These are phyloP conservation scores for Salpingoeca rosetta DNA, from an alignment of 78 protist genomes.

Conservation along the genomic window DNA sequence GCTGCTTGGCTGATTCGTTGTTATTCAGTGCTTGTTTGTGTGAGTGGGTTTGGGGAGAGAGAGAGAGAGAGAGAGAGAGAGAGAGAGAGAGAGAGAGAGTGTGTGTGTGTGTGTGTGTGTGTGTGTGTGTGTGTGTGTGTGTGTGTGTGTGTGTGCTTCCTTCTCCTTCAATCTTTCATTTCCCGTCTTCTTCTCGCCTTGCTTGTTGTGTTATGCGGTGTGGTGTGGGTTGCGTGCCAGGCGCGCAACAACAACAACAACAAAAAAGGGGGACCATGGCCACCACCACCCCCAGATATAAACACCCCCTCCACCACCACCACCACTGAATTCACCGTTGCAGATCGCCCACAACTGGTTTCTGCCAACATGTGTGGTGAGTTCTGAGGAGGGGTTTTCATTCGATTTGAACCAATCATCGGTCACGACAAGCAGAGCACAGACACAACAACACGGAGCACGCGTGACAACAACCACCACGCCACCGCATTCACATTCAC, in stretches of 20 bases:
- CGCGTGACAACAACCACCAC: neutral
- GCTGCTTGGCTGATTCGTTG: too few species aligned
- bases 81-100: neutral
- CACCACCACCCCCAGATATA: neutral
- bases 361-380: neutral
- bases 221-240: neutral
- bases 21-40: too few species aligned
- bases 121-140: neutral
- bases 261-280: too few species aligned
- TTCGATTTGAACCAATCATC: neutral
- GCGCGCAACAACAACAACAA: too few species aligned
- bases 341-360: neutral
- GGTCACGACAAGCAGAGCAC: neutral
- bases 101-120: neutral
- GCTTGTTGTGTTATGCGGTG: neutral
- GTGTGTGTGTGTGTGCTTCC: neutral
- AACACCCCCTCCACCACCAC: neutral
- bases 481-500: neutral
- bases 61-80: neutral
- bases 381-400: neutral
- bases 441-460: neutral
- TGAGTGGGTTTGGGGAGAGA: too few species aligned
- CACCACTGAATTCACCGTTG: neutral
- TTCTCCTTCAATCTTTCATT: neutral
- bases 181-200: neutral